These are phyloP conservation scores for Paramecium sexaurelia DNA, from an alignment of 73 alveolate species.

Conservation along the genomic window DNA sequence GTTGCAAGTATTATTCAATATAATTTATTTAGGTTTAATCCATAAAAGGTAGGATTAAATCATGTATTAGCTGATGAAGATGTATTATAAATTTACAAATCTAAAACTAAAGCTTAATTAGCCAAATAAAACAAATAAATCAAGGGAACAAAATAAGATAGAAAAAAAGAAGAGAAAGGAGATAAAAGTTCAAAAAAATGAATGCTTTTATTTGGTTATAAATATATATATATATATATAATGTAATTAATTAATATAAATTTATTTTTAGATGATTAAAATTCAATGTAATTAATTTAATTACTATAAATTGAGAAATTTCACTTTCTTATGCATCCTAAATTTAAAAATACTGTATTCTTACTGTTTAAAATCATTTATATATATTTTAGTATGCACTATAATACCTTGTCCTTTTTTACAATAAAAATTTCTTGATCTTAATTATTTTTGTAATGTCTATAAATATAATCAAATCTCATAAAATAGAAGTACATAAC, in stretches of 20 bases:
- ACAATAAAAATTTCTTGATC: background rate
- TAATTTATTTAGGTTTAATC: conserved; percentile 74
- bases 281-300: background rate
- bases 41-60: conserved; percentile 94
- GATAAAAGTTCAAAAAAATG: conserved; percentile 14
- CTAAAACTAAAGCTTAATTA: conserved; percentile 45
- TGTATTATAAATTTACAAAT: conserved; percentile 94
- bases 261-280: background rate
- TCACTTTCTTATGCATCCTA: background rate
- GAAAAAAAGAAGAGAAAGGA: conserved; percentile 32
- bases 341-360: background rate
- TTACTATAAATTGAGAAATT: too few relatives aligned
- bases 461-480: background rate
- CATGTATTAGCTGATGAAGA: conserved; percentile 96
- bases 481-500: background rate
- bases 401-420: background rate
- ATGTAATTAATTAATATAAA: background rate
- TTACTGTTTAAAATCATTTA: background rate
- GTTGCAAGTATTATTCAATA: conserved; percentile 76
- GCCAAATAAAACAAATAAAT: conserved; percentile 33
- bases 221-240: background rate
- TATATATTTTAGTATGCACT: too few relatives aligned
- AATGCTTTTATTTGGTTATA: background rate
- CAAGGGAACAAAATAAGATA: conserved; percentile 32
- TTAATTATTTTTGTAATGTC: background rate